Percentiles rank a stretch among this genome's conserved stretches.
Evolutionary conservation across 164 flowering plant genomes (phyloP).

Genomic region (Dillenia suffruticosa): DNA sequence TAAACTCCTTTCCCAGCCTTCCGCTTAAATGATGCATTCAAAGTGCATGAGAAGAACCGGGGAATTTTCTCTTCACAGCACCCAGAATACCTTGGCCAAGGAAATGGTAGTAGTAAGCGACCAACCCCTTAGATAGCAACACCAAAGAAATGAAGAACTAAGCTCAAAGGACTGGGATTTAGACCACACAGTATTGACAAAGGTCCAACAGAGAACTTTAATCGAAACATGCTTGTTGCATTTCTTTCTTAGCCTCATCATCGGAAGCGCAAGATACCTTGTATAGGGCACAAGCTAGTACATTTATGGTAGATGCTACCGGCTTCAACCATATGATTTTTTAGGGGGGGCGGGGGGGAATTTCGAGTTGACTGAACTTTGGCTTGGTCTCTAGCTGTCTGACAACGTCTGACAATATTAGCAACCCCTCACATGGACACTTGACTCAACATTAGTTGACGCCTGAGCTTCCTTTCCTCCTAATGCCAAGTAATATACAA

Average conservation of each 20-base stretch:
- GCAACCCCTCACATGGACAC: too few relatives aligned
- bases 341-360: too few relatives aligned
- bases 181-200: conserved; percentile 82
- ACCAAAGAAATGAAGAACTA: conserved; percentile 88
- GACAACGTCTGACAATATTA: too few relatives aligned
- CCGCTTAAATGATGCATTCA: conserved; percentile 73
- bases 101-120: conserved; percentile 79
- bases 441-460: too few relatives aligned
- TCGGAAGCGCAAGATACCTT: conserved; percentile 80
- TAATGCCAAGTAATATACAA: too few relatives aligned
- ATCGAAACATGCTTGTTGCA: conserved; percentile 92
- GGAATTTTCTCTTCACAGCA: conserved; percentile 58
- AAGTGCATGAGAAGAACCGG: conserved; percentile 47
- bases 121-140: conserved; percentile 91
- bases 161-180: conserved; percentile 82
- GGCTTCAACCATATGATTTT: conserved; percentile 55
- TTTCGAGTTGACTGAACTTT: too few relatives aligned
- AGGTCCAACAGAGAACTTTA: conserved; percentile 65
- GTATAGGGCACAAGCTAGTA: conserved; percentile 74
- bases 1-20: conserved; percentile 57
- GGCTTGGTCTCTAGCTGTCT: too few relatives aligned
- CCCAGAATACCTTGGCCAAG: conserved; percentile 62
- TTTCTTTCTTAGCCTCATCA: conserved; percentile 84
- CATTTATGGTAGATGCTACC: conserved; percentile 76
- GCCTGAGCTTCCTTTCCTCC: too few relatives aligned